Conservation (phyloP, 495 filamentous ascomycete genomes). For the Penicillium parvum region DNA sequence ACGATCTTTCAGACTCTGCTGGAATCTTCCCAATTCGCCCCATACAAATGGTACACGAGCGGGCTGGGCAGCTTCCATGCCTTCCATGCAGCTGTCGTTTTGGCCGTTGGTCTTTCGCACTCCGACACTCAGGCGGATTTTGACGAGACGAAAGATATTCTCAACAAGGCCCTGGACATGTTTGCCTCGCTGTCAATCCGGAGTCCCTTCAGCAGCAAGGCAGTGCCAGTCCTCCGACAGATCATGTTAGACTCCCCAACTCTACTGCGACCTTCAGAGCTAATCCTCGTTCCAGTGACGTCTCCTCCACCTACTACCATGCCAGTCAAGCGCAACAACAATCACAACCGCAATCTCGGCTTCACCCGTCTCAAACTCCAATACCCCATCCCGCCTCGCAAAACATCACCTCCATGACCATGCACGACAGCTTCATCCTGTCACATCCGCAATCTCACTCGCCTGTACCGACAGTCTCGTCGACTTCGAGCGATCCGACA, state of each 20-base stretch:
- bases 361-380: conserved; percentile 6
- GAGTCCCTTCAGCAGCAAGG: conserved; percentile 41
- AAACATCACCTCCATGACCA: conserved; percentile 7
- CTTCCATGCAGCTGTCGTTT: conserved; percentile 34
- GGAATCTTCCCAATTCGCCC: conserved; percentile 31
- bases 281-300: too few species aligned
- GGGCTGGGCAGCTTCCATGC: conserved; percentile 42
- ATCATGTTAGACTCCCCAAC: conserved; percentile 35
- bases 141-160: conserved; percentile 28
- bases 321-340: conserved; percentile 6
- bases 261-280: too few species aligned
- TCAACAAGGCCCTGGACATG: conserved; percentile 30
- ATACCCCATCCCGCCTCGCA: conserved; percentile 9
- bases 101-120: conserved; percentile 29
- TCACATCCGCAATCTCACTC: conserved; percentile 20
- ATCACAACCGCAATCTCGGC: conserved; percentile 1
- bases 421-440: conserved; percentile 18
- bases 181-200: conserved; percentile 39
- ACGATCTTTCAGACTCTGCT: conserved; percentile 36
- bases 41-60: conserved; percentile 47
- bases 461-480: conserved; percentile 23
- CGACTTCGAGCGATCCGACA: conserved; percentile 18
- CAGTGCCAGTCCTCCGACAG: conserved; percentile 35
- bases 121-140: conserved; percentile 32
- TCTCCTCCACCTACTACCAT: conserved; percentile 21